Base-by-base conservation (phyloP, 768 basidiomycete genomes). In the Megacollybia marginata region DNA sequence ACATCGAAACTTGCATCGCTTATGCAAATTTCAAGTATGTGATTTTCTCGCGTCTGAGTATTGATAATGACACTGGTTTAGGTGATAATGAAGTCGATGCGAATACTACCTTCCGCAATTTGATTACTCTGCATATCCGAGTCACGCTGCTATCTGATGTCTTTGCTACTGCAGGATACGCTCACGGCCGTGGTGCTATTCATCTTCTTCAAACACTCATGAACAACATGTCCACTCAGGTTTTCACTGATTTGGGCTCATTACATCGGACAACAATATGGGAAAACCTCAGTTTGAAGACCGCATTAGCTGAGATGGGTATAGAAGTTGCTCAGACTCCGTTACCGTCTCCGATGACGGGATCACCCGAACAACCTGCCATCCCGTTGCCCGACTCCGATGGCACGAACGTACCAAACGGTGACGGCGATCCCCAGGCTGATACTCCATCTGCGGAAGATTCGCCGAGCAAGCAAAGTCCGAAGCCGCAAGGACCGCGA, bases 121-220 rank as follows among this genome's bases (percentile, higher is more conserved):
- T 95, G 8, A 76, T 91, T 42, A 76, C 80, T 15, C 69, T 95
- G 28, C 82, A 92, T 55, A 83, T 89, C 38, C 83, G 88, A 16
- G 75, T 92, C 48, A 85, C 85, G 16, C 69, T 94, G 38, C 79
- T 96, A 46, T 87, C 88, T 7, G 93, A 96, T 57, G 82, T 93
- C 15, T 93, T 93, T 65, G 78, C 83, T 5, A 89, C 85, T 31
- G 80, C 88, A 16, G 85, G 87, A 7, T 91, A 86, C 62, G 78
- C 84, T 18, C 90, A 93, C 59, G 83, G 86, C 35, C 79, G 92
- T 50, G 78, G 83, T 23, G 82, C 88, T 1, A 81, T 85, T 9
- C 71, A 80, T 2, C 72, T 94, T 35, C 75, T 95, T 33, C 83
- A 88, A 58, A 82, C 80, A 4, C 66, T 96, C 44, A 84, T 85